Evolutionary conservation across 129 eudicot species (phyloP), one percentile per base, ranked within the genome.

Genomic region (Kitagawia praeruptora): DNA sequence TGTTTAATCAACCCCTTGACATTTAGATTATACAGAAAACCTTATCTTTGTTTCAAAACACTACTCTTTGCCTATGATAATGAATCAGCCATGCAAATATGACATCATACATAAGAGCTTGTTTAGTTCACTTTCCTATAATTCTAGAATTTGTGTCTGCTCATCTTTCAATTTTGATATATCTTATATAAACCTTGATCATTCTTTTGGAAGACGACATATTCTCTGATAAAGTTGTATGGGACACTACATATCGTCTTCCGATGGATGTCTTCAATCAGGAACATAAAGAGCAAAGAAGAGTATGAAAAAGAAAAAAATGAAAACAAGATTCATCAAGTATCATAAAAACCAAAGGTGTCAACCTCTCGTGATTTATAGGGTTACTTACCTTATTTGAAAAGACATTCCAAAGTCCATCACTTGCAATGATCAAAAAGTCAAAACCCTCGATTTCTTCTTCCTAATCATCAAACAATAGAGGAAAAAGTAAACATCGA

Each of bases 401-500:
- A 61, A 91, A 79, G 56, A 91, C 93, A 81, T 91, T 89, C 97
- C 97, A 91, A 28, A 91, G 92, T 56, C 97, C 97, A 56, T 91
- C 97, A 78, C 97, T 91, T 80, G 97, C 97, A 76, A 91, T 79
- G 80, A 91, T 89, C 40, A 91, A 83, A 80, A 91, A 89, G 48
- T 89, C 97, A 15, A 89, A 84, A 71, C 90, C 97, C 76, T 85
- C 89, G 73, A 91, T 85, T 75, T 85, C 90, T 86, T 89, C 92
- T 86, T 91, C 97, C 97, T 91, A 69, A n/a, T 31, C 72, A 82
- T 82, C 34, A 70, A 51, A 42, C 8, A 46, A 15, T 8, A 46
- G 49, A 70, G 67, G 21, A 12, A 46, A 74, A 46, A 45, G 49
- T 31, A 49, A 72, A 67, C 44, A 79, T 12, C 27, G 23, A 6